phyloP scores from a whole-genome alignment of 78 protist species.

The Chrysochromulina parva region DNA sequence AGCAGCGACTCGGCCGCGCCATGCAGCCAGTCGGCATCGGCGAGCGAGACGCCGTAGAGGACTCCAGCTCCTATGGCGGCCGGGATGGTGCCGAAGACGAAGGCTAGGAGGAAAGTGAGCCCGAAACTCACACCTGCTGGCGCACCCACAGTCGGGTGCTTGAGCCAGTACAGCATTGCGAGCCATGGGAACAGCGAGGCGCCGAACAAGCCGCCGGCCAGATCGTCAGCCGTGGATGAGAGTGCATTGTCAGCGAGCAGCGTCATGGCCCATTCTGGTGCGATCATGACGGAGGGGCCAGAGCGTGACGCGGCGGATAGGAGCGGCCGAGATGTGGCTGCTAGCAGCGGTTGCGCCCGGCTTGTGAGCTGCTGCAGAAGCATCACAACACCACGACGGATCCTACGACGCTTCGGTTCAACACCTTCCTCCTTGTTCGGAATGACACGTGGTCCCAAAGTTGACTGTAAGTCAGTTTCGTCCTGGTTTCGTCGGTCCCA shows the following conservation, averaged over 20 bases:
- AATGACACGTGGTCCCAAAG: too few species aligned
- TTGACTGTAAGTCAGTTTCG: too few species aligned
- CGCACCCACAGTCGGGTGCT: not conserved
- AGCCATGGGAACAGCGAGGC: constrained; percentile 27
- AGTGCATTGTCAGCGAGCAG: not conserved
- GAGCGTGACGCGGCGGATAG: too few species aligned
- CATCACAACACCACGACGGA: too few species aligned
- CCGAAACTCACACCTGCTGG: constrained; percentile 21
- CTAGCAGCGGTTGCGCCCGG: too few species aligned
- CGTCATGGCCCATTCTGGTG: too few species aligned
- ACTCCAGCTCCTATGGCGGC: not conserved
- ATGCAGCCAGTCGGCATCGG: constrained; percentile 54
- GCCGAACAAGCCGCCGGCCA: constrained; percentile 39
- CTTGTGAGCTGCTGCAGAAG: too few species aligned
- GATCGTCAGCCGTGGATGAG: constrained; percentile 13
- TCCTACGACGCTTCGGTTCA: too few species aligned
- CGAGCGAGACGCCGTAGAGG: constrained; percentile 31
- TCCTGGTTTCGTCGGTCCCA: too few species aligned
- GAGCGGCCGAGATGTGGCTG: too few species aligned
- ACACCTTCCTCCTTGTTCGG: too few species aligned
- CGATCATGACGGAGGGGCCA: too few species aligned
- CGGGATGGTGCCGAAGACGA: constrained; percentile 51
- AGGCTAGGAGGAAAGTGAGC: constrained; percentile 37
- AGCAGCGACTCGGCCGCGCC: constrained; percentile 46
- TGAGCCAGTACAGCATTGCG: constrained; percentile 30